Evolutionary conservation across 352 stramenopile genomes (phyloP).

Genomic region (Blastocystis hominis): DNA sequence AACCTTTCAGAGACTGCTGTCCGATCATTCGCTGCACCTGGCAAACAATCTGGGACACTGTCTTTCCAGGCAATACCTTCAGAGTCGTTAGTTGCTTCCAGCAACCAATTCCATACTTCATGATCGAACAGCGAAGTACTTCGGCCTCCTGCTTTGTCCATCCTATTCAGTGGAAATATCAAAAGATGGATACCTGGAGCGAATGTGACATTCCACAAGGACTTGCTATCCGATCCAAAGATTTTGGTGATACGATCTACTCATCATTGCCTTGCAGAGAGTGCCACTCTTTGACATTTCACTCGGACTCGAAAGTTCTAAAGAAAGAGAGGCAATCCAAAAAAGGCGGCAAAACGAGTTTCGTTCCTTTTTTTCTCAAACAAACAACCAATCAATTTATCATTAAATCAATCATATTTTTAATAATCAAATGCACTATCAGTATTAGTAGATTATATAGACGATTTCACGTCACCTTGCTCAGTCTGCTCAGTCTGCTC

Average conservation of each 20-base stretch:
- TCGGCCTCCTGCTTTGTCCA: slow-evolving; percentile 44
- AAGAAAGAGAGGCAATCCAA: background rate
- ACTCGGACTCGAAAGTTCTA: background rate
- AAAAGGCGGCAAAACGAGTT: background rate
- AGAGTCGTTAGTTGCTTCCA: background rate
- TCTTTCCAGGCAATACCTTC: slow-evolving; percentile 49
- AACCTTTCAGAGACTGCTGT: slow-evolving; percentile 54
- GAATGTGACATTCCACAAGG: slow-evolving; percentile 51
- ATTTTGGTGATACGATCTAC: slow-evolving; percentile 54
- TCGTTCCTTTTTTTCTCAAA: background rate
- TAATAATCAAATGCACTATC: background rate
- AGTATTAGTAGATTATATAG: background rate
- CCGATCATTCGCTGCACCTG: slow-evolving; percentile 52
- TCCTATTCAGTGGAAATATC: background rate
- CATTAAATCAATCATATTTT: background rate
- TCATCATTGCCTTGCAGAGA: background rate
- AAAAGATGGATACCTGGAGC: slow-evolving; percentile 22
- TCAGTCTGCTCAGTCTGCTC: background rate
- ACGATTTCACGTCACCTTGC: no score
- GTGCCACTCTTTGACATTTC: slow-evolving; percentile 13
- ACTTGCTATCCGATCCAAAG: slow-evolving; percentile 54
- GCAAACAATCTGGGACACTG: slow-evolving; percentile 50
- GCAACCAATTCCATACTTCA: slow-evolving; percentile 54
- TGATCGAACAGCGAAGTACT: slow-evolving; percentile 40
- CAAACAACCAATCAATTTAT: background rate